Conservation (phyloP, 2,329 filamentous ascomycete genomes). For the Leptographium galeiforme region DNA sequence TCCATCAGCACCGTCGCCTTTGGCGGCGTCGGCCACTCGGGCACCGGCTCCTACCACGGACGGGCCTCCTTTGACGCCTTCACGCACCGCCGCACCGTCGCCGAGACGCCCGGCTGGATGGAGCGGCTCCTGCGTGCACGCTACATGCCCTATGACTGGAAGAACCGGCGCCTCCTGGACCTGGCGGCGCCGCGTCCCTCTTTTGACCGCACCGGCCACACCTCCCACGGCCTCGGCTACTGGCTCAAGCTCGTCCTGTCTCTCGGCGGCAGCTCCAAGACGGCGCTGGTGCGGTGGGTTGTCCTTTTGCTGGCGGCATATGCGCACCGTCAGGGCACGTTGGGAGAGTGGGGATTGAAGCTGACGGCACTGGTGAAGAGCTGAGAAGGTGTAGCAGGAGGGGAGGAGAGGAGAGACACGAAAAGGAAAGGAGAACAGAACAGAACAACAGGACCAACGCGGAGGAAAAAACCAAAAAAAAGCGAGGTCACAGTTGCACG, state of each 20-base stretch:
- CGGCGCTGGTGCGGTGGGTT: constrained; percentile 37
- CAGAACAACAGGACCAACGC: neutral
- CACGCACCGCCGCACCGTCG: constrained; percentile 42
- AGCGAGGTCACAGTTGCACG: no score
- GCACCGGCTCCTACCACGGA: constrained; percentile 65
- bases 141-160: constrained; percentile 47
- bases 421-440: no score
- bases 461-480: no score
- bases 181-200: constrained; percentile 36
- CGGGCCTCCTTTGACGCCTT: constrained; percentile 59
- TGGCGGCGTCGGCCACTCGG: constrained; percentile 71
- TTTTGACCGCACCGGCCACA: constrained; percentile 48
- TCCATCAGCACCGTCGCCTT: constrained; percentile 61
- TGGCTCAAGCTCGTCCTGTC: constrained; percentile 38
- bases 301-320: constrained; percentile 22
- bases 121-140: constrained; percentile 54
- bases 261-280: constrained; percentile 33
- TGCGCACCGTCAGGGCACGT: no score
- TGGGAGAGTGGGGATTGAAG: no score
- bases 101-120: constrained; percentile 52
- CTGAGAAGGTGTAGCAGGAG: no score
- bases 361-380: neutral
- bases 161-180: constrained; percentile 30
- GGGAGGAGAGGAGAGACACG: neutral
- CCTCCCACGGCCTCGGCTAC: constrained; percentile 36